Base-by-base conservation (phyloP, 2,329 filamentous ascomycete genomes). In the Apiospora pterosperma region DNA sequence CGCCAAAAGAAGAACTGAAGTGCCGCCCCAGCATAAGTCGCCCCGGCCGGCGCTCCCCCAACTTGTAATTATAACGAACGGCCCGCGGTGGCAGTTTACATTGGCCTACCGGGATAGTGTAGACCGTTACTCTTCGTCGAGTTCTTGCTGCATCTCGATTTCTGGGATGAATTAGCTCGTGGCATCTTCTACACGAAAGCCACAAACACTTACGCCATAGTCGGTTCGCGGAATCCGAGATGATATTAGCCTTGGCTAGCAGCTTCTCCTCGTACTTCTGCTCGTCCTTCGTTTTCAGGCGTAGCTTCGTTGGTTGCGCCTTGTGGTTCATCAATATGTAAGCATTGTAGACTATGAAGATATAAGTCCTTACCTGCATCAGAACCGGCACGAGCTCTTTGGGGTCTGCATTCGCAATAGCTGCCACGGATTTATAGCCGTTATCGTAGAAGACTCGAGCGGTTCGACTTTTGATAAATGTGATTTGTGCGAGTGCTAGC, bases 381-480 rank as follows among this genome's bases (percentile, higher is more conserved):
- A 94, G 78, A n/a, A 93, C 79, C 7, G 90, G 90, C 2, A 92
- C 80, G 28, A 93, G 79, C 67, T 92, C 90, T 66, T 83, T 83
- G 0, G 88, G 84, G 66, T 90, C 85, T 0, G 90, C 89, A 69
- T 90, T 90, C 5, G 91, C 90, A 59, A 94, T 80, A 3, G 86
- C 82, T 39, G 88, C 87, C 34, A 93, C 79, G 28, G 85, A 89
- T 70, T 86, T 89, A 71, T 90, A 90, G 1, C 91, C 91, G 73
- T 90, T 92, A 64, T 93, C 91, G 82, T 90, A 91, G 67, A 94
- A 90, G 6, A 92, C 81, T 16, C 85, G 77, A 21, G 91, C 91
- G 16, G 91, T 93, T 63, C 90, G 86, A 71, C 90, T 92, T 75
- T 94, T 93, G 69, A 94, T 85, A 71, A 90, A 93, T 0, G 90